These are phyloP conservation scores for Beta corolliflora DNA, from an alignment of 179 eudicot genomes.

Conservation along the genomic window DNA sequence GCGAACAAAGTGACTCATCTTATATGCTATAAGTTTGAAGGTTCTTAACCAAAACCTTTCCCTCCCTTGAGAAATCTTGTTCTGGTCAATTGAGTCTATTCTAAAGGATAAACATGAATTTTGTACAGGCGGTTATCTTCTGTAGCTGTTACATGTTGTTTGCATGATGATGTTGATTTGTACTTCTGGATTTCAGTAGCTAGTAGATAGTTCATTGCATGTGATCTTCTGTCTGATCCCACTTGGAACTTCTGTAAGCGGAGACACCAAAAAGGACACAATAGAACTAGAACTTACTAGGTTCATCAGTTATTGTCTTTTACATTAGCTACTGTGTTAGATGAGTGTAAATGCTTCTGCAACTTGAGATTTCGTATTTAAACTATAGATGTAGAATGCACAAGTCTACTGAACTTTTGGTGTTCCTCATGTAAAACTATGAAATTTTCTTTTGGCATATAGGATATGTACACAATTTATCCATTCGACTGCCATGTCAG, in stretches of 20 bases:
- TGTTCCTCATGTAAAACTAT: not conserved
- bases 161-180: not conserved
- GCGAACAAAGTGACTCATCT: slow-evolving; percentile 86
- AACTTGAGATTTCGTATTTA: not conserved
- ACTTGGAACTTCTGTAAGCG: not conserved
- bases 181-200: not conserved
- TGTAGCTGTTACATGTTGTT: not conserved
- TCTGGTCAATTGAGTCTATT: slow-evolving; percentile 12
- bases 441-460: not conserved
- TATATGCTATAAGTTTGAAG: slow-evolving; percentile 92
- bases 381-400: not conserved
- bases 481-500: not conserved
- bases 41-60: slow-evolving; percentile 33
- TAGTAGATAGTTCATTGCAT: not conserved
- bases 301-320: not conserved
- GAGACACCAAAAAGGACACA: not conserved
- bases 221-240: not conserved
- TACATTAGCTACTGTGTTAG: not conserved
- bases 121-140: not conserved
- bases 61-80: not conserved
- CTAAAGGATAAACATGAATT: not conserved
- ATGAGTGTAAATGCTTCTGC: not conserved
- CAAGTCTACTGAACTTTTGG: not conserved
- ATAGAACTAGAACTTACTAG: not conserved
- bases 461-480: not conserved